Evolutionary conservation across 345 rosid genomes (phyloP), one percentile per base, ranked within the genome.

Genomic region (Hibiscus mutabilis): DNA sequence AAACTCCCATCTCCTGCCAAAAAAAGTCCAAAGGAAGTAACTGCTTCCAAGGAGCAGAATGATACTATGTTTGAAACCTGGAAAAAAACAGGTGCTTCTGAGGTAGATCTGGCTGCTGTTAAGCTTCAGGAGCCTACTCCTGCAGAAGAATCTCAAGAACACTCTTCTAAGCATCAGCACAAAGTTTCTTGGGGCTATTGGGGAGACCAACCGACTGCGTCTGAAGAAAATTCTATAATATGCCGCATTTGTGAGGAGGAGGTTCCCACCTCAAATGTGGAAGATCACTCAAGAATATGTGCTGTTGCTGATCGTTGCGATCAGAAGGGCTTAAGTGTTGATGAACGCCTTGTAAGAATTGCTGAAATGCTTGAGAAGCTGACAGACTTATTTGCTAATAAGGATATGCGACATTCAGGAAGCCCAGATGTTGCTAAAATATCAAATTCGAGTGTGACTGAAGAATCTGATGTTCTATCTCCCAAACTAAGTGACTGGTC

Each of bases 211-310:
- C 87, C 84, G 49, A 84, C 73, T 79, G 60, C 78, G 73, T 74
- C 86, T 35, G 98, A 92, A 60, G 99, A 92, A 60, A 84, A 79
- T 79, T 89, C 96, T 74, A 96, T 96, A 68, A 92, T 96, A 75
- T 96, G 99, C 70, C 94, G 99, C 69, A 96, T 96, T 78, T 96
- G 99, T 53, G 98, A 91, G 84, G 98, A 92, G 86, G 98, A 92
- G 79, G 97, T 96, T 77, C 90, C 88, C 44, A 92, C 99, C 52
- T 83, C 81, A 68, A 81, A 84, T 68, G 97, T 96, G 40, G 99
- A 96, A 84, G 99, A 92, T 69, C 99, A 96, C 81, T 96, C 95
- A 69, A 86, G 86, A 85, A 84, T 92, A 61, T 96, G 98, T 89
- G 88, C 99, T 60, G 78, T 96, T 75, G 95, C 95, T 77, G 98